phyloP scores from a whole-genome alignment of 106 monocot species.

The Dactylorhiza incarnata region DNA sequence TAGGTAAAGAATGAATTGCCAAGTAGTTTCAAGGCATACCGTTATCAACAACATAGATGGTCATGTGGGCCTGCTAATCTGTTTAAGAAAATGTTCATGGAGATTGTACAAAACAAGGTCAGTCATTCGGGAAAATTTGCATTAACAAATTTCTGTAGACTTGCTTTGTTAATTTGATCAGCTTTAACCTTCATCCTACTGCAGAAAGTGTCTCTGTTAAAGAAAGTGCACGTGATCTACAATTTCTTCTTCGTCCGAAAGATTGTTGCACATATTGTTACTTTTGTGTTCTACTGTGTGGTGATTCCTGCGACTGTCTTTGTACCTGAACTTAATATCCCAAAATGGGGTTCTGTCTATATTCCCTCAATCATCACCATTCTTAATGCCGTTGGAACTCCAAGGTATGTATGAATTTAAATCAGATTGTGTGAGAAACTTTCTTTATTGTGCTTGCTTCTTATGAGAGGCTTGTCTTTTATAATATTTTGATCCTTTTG shows the following conservation, averaged over 20 bases:
- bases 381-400: conserved; percentile 46
- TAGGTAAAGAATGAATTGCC: conserved; percentile 40
- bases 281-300: conserved; percentile 47
- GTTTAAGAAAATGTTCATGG: conserved; percentile 36
- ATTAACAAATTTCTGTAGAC: not conserved
- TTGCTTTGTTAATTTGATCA: conserved; percentile 1
- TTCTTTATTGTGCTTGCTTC: too few relatives aligned
- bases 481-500: too few relatives aligned
- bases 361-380: conserved; percentile 48
- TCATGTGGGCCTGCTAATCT: conserved; percentile 43
- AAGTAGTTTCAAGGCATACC: conserved; percentile 37
- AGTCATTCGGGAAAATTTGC: not conserved
- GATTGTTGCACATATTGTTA: conserved; percentile 39
- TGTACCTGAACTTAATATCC: conserved; percentile 36
- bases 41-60: conserved; percentile 44
- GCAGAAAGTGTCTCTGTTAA: conserved; percentile 35
- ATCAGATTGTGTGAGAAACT: too few relatives aligned
- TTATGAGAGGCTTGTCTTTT: not conserved
- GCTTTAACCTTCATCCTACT: conserved; percentile 5
- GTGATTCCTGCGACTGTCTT: conserved; percentile 42
- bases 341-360: conserved; percentile 44
- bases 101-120: conserved; percentile 36
- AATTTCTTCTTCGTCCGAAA: conserved; percentile 52
- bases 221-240: conserved; percentile 52
- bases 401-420: conserved; percentile 23